Percentiles rank a stretch among this genome's conserved stretches.
Evolutionary conservation across 192 early-diverging fungal genomes (phyloP).

Genomic region (Phlyctochytrium arcticum): DNA sequence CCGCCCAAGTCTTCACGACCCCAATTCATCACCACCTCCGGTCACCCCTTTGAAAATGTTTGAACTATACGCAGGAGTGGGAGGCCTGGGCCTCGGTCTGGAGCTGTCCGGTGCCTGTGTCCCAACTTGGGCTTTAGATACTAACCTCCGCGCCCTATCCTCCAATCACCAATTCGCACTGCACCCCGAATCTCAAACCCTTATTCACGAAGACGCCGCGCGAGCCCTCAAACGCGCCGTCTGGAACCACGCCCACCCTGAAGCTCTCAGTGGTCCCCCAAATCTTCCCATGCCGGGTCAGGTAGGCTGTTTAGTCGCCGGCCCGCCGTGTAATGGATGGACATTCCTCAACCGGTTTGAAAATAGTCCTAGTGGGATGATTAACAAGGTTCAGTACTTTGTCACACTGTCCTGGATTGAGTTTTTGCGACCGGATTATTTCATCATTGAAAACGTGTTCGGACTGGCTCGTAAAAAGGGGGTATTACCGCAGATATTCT

Average conservation of each 20-base stretch:
- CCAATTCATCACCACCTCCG: too few species aligned
- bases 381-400: not conserved
- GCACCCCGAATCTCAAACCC: not conserved
- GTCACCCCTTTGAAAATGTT: not conserved
- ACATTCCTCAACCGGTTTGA: not conserved
- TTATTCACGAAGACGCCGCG: not conserved
- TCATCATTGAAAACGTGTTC: slow-evolving; percentile 2
- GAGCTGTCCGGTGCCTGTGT: slow-evolving; percentile 1
- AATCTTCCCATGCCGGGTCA: not conserved
- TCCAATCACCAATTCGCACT: not conserved
- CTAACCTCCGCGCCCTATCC: not conserved
- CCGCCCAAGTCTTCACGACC: too few species aligned
- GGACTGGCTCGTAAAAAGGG: not conserved
- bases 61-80: not conserved
- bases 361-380: not conserved
- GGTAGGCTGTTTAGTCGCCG: not conserved
- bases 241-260: not conserved
- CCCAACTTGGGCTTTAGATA: not conserved
- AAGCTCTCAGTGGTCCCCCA: not conserved
- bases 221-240: not conserved
- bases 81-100: not conserved
- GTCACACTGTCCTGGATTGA: not conserved
- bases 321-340: not conserved
- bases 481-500: not conserved
- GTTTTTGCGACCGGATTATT: not conserved